Base-by-base conservation (phyloP, 2,329 filamentous ascomycete species). In the Stachybotrys elegans region DNA sequence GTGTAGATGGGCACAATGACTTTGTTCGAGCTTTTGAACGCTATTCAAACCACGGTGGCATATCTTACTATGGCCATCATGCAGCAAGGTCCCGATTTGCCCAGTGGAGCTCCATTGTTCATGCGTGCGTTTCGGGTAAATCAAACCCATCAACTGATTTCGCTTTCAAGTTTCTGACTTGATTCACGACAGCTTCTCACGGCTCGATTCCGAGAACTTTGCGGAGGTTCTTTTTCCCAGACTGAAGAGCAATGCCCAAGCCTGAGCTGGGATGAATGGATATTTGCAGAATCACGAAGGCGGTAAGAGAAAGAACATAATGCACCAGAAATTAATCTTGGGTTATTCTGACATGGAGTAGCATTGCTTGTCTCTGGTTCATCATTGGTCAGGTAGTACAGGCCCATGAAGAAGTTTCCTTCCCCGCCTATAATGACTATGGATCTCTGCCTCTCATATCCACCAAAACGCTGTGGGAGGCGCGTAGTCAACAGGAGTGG, bases 31-130 rank as follows among this genome's bases (percentile, higher is more conserved):
- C n/a, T n/a, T n/a, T n/a, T n/a, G n/a, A n/a, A n/a, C n/a, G n/a
- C n/a, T n/a, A n/a, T n/a, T n/a, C n/a, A n/a, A n/a, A n/a, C n/a
- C n/a, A n/a, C n/a, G n/a, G n/a, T n/a, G n/a, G n/a, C n/a, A n/a
- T 63, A 63, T 11, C 57, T 59, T 43, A 54, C 56, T 20, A 63
- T 63, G 55, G 54, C 57, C 1, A 48, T 62, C 13, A 51, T 55
- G 2, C 50, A 56, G 12, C 35, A 42, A 3, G 50, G 49, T 3
- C 22, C 40, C 11, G 31, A 49, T 5, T 48, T 46, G 1, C 50
- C 39, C 4, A 37, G 22, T 1, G 48, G 47, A 0, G 44, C 46
- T 1, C 17, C 32, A 0, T 46, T 43, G 3, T 17, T 57, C 8
- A 48, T 58, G 2, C 42, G 53, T 23, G 53, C 54, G n/a, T 34